Conservation (phyloP, 2,329 filamentous ascomycete species). For the Alternaria ventricosa region DNA sequence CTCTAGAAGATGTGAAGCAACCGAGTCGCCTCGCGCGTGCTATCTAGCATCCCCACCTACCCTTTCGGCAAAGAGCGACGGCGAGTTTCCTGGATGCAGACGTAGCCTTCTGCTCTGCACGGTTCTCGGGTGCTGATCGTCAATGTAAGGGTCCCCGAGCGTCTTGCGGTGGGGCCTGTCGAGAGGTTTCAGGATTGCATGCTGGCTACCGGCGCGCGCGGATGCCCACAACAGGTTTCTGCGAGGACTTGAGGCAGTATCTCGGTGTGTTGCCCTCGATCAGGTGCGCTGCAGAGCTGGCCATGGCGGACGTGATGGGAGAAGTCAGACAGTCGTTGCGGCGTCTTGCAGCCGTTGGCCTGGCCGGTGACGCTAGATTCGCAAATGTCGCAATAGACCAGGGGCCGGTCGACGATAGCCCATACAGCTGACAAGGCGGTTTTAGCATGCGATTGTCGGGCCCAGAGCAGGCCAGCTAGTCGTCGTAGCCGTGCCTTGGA, state of each 20-base stretch:
- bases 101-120: neutral
- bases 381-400: conserved; percentile 16
- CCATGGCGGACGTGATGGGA: neutral
- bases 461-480: conserved; percentile 6
- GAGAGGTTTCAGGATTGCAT: conserved; percentile 1
- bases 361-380: conserved; percentile 3
- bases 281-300: neutral
- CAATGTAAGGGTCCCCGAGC: conserved; percentile 2
- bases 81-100: conserved; percentile 3
- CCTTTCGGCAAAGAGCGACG: conserved; percentile 6
- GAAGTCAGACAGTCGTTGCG: neutral
- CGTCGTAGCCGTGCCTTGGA: conserved; percentile 11
- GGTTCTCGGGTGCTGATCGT: neutral
- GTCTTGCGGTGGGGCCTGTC: neutral
- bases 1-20: conserved; percentile 1
- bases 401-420: conserved; percentile 5
- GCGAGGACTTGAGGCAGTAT: neutral
- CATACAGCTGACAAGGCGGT: conserved; percentile 12
- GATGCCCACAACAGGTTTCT: neutral
- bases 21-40: neutral
- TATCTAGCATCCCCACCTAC: conserved; percentile 9
- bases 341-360: conserved; percentile 10
- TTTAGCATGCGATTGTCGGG: conserved; percentile 9
- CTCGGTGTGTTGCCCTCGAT: neutral
- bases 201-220: neutral